Evolutionary conservation across 2,329 filamentous ascomycete genomes (phyloP).

Genomic region (Monosporascus sp.): DNA sequence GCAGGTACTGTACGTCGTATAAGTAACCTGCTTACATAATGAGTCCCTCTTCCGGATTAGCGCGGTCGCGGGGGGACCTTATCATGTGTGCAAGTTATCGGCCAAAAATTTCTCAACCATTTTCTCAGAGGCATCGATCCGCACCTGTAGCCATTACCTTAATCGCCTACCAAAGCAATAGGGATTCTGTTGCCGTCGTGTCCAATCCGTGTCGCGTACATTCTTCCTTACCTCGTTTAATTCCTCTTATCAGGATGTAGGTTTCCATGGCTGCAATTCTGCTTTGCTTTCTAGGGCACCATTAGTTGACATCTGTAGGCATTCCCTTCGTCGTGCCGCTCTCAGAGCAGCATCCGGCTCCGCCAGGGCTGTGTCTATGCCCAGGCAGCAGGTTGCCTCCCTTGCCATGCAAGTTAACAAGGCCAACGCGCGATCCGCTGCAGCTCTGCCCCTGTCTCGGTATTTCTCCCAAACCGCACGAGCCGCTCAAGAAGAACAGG

Average conservation of each 20-base stretch:
- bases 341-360: constrained; percentile 26
- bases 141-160: background rate
- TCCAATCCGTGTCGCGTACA: too few species aligned
- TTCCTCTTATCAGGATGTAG: background rate
- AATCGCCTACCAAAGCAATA: too few species aligned
- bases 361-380: constrained; percentile 18
- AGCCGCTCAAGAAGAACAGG: constrained; percentile 14
- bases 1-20: too few species aligned
- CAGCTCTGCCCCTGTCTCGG: constrained; percentile 17
- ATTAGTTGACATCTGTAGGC: constrained; percentile 19
- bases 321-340: constrained; percentile 27
- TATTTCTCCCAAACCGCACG: constrained; percentile 26
- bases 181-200: too few species aligned
- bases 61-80: too few species aligned
- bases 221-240: background rate
- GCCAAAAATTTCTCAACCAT: background rate
- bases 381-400: constrained; percentile 23
- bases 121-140: background rate
- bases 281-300: background rate
- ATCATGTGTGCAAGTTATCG: background rate
- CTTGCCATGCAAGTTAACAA: constrained; percentile 24
- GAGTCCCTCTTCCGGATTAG: too few species aligned
- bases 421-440: constrained; percentile 14
- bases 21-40: too few species aligned
- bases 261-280: background rate